A percentile compares a stretch with the other conserved stretches of the same genome.
These are phyloP conservation scores for Cladophialophora immunda DNA, from an alignment of 2,329 filamentous ascomycete genomes.

Conservation along the genomic window DNA sequence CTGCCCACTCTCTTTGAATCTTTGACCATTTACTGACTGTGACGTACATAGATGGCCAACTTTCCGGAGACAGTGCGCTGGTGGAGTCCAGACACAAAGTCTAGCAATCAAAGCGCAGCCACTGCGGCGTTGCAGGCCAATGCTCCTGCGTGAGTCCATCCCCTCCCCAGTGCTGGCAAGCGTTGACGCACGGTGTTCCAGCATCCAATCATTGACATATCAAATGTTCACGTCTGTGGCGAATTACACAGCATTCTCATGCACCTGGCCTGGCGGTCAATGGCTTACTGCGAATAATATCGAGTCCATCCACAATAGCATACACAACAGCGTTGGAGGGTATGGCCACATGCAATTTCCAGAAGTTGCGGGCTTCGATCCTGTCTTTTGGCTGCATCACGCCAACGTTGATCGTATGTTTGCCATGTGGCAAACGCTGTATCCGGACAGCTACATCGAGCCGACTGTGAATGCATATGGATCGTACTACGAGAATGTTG, in stretches of 20 bases:
- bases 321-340: slow-evolving; percentile 64
- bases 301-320: slow-evolving; percentile 57
- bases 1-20: neutral
- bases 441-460: slow-evolving; percentile 66
- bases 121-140: slow-evolving; percentile 35
- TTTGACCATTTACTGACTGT: slow-evolving; percentile 3
- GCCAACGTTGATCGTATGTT: slow-evolving; percentile 77
- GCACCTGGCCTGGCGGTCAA: slow-evolving; percentile 29
- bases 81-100: slow-evolving; percentile 28
- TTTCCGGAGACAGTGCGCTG: slow-evolving; percentile 36
- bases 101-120: slow-evolving; percentile 37
- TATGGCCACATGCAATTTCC: slow-evolving; percentile 74
- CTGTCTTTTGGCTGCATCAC: slow-evolving; percentile 81
- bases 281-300: slow-evolving; percentile 41
- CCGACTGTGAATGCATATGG: slow-evolving; percentile 60
- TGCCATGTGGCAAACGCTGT: slow-evolving; percentile 78
- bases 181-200: slow-evolving; percentile 19
- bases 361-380: slow-evolving; percentile 79
- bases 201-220: slow-evolving; percentile 40
- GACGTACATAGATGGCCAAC: slow-evolving; percentile 29
- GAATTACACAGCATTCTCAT: slow-evolving; percentile 43
- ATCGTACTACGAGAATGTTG: slow-evolving; percentile 58
- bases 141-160: slow-evolving; percentile 31
- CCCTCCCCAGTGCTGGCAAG: neutral
- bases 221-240: slow-evolving; percentile 42